Base-by-base conservation (phyloP, 306 rosid species). In the Acacia acuminata region DNA sequence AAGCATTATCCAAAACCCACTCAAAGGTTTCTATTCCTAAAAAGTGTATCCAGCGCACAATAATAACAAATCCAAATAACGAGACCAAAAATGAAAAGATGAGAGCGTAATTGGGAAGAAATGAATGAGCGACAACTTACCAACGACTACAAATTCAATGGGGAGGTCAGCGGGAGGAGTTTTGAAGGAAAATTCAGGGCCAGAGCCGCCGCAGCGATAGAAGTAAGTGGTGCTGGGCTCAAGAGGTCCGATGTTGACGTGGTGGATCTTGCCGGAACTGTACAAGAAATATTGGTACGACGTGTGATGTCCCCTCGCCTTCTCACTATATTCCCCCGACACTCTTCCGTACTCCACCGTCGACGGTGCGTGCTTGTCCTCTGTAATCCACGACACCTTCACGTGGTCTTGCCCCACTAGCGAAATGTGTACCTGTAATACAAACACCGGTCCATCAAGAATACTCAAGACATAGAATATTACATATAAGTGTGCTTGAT, bases 361-460 rank as follows among this genome's bases (percentile, higher is more conserved):
- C 3, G 94, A 84, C 42, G 81, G 61, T 1, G 84, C 42, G 34
- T 87, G 84, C 30, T 73, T 81, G 66, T 82, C 88, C 9, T 86
- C 93, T 0, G 94, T 92, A 34, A 89, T 64, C 97, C 97, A 92
- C 34, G 97, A 83, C 22, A 92, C 84, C 73, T 87, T 90, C 88
- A 90, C 76, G 65, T 83, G 88, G 72, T 90, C 89, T 27, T 67
- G 73, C 24, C 90, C 97, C 79, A 82, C 88, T 76, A 92, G 75
- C 1, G 97, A 92, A 81, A 92, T 89, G 70, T 90, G 97, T 44
- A 92, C 91, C 97, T 90, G 11, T 24, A 68, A 42, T 25, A 1
- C 32, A 14, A 60, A 61, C 34, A 25, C 17, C 36, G 27, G 5
- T 61, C 67, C 5, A 11, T 61, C 67, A 3, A 61, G 17, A 22